Evolutionary conservation across 163 green algal species (phyloP), one percentile per base, ranked within the genome.

Genomic region (Scenedesmus sp.): DNA sequence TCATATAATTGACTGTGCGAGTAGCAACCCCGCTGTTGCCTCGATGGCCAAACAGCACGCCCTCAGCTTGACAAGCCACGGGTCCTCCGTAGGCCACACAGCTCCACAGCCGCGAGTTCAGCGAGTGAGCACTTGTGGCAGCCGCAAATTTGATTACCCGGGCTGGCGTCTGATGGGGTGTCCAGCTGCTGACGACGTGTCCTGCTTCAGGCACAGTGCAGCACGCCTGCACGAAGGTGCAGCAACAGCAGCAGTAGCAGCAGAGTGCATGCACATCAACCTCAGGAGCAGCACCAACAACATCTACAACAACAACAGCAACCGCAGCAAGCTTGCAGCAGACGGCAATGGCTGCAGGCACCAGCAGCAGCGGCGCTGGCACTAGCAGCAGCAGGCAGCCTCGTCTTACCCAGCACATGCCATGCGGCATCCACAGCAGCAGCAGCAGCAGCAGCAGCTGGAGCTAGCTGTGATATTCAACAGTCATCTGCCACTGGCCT

Each of bases 401-500:
- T 82, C 33, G 35, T 18, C 15, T 3, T n/a, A 33, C 37, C 73
- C 73, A 82, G 18, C 26, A 30, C 65, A 37, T 76, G 30, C 37
- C 30, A 40, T 9, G 79, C 79, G n/a, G n/a, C n/a, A n/a, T n/a
- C n/a, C n/a, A n/a, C n/a, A 61, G 79, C 79, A 61, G 79, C 86
- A 84, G 84, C 65, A 49, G 65, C 84, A 49, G 42, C 84, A 70
- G 84, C 65, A 72, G 46, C 86, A 78, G 72, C 73, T 35, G 83
- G 40, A n/a, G 83, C 5, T 12, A 84, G 37, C 46, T 91, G 87
- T 59, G 56, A 82, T 15, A 59, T 91, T 24, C 56, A 82, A 12
- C 42, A 26, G 33, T 61, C 43, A 3, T 53, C 42, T n/a, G 22
- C 56, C 30, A 87, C 35, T 51, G 89, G 89, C 12, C 79, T 93